A percentile compares a stretch with the other conserved stretches of the same genome.
These are phyloP conservation scores for Fusarium sp. DNA, from an alignment of 2,329 filamentous ascomycete species.

Conservation along the genomic window DNA sequence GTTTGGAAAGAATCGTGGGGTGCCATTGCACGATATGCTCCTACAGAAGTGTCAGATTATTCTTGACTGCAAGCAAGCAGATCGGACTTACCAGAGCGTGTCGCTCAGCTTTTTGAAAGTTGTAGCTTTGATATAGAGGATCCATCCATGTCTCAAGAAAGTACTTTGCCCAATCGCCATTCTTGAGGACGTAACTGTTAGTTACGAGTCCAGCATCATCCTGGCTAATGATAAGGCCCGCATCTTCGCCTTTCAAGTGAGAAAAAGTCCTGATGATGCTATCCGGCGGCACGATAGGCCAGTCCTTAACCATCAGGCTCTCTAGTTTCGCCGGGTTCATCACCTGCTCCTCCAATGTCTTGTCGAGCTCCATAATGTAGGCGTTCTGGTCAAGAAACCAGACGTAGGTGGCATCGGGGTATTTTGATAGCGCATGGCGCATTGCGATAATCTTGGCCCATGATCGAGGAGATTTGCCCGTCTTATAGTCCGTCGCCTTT, in stretches of 20 bases:
- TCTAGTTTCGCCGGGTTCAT: conserved; percentile 79
- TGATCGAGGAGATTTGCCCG: conserved; percentile 70
- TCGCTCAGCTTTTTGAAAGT: conserved; percentile 94
- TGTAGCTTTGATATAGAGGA: conserved; percentile 92
- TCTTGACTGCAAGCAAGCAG: neutral
- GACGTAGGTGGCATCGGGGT: conserved; percentile 83
- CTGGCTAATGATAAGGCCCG: conserved; percentile 88
- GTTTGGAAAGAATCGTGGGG: conserved; percentile 90
- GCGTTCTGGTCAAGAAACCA: conserved; percentile 91
- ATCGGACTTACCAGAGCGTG: conserved; percentile 83
- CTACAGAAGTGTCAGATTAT: conserved; percentile 60
- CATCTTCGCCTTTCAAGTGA: conserved; percentile 81
- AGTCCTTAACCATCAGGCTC: conserved; percentile 85
- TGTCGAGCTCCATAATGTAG: conserved; percentile 87
- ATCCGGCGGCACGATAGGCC: conserved; percentile 91
- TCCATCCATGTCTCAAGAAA: conserved; percentile 97
- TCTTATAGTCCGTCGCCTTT: conserved; percentile 81
- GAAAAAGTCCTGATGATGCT: conserved; percentile 96
- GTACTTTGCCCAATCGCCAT: conserved; percentile 92
- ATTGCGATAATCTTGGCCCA: conserved; percentile 89
- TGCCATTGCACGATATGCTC: conserved; percentile 97
- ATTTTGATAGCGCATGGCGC: conserved; percentile 87
- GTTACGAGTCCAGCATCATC: conserved; percentile 84
- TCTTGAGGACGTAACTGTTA: conserved; percentile 84
- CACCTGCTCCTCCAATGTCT: conserved; percentile 79